Evolutionary conservation across 106 monocot genomes (phyloP).

Genomic region (Allium cepa): DNA sequence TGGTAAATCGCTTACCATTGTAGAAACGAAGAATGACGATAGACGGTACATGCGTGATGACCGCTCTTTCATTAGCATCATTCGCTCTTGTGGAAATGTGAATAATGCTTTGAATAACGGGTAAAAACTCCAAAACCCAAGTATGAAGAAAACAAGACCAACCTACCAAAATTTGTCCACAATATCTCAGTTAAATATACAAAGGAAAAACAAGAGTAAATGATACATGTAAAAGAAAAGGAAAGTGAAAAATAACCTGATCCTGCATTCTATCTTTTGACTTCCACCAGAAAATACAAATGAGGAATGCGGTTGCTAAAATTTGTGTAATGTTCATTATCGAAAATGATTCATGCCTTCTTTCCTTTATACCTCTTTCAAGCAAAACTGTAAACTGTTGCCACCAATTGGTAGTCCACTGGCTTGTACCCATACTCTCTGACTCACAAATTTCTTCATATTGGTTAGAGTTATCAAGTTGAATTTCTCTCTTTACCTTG

Average conservation of each 20-base stretch:
- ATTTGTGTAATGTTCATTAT: constrained; percentile 35
- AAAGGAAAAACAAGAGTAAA: background rate
- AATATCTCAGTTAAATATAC: background rate
- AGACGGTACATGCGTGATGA: constrained; percentile 45
- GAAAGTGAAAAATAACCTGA: constrained; percentile 20
- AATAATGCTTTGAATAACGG: constrained; percentile 52
- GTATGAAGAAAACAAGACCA: constrained; percentile 46
- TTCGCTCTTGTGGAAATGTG: constrained; percentile 53
- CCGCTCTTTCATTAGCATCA: constrained; percentile 38
- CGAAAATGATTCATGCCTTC: constrained; percentile 54
- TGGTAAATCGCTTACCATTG: constrained; percentile 36
- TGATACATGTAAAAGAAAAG: background rate
- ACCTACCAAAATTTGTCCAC: constrained; percentile 7
- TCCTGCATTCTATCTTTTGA: constrained; percentile 31
- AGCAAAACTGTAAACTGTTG: constrained; percentile 50
- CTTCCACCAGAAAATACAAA: constrained; percentile 43
- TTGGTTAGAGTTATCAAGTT: background rate
- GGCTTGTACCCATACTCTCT: background rate
- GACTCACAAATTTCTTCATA: background rate
- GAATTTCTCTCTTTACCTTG: constrained; percentile 17
- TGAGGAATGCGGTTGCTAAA: constrained; percentile 16
- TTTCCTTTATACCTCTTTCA: constrained; percentile 48
- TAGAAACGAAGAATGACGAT: constrained; percentile 49
- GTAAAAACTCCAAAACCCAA: constrained; percentile 41
- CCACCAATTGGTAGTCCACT: constrained; percentile 55